Evolutionary conservation across 1,139 yeast genomes (phyloP), one percentile per base, ranked within the genome.

Genomic region (Blastobotrys elegans): DNA sequence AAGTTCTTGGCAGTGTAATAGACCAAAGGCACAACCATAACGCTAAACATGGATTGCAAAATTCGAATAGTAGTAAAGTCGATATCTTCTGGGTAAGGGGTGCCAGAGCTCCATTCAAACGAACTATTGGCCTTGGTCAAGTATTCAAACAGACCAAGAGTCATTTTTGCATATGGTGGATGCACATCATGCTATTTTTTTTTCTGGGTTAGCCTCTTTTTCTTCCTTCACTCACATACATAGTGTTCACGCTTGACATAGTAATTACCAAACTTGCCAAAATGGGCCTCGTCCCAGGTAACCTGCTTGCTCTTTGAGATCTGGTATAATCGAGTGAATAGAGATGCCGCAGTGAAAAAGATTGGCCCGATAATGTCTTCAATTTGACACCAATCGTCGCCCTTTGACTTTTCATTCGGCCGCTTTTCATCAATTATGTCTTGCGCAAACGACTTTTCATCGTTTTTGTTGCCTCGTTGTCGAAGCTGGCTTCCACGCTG

Each of bases 141-240:
- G 62, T 84, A 89, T 14, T 98, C 99, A 13, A 96, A 86, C 37
- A 94, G 73, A 1, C 97, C 99, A 55, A 90, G 90, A 54, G 94
- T 76, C 96, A 94, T 89, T 69, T 94, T 94, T 33, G 97, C 98
- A 60, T 94, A 77, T 1, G 98, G 98, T 46, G 99, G 99, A 67
- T 92, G 99, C 50, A 92, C 98, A 70, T 92, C 99, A 65, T 89
- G 96, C 50, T 58, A 60, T 43, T 63, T 65, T 41, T 65, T n/a
- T n/a, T n/a, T n/a, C n/a, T n/a, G n/a, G n/a, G n/a, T n/a, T n/a
- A n/a, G n/a, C n/a, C n/a, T n/a, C n/a, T n/a, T n/a, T n/a, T n/a
- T n/a, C n/a, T n/a, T n/a, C n/a, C n/a, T n/a, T n/a, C n/a, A n/a
- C n/a, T n/a, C n/a, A n/a, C n/a, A n/a, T n/a, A n/a, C n/a, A n/a